Evolutionary conservation across 257 asterid genomes (phyloP), one percentile per base, ranked within the genome.

Genomic region (Jaltomata sinuosa): DNA sequence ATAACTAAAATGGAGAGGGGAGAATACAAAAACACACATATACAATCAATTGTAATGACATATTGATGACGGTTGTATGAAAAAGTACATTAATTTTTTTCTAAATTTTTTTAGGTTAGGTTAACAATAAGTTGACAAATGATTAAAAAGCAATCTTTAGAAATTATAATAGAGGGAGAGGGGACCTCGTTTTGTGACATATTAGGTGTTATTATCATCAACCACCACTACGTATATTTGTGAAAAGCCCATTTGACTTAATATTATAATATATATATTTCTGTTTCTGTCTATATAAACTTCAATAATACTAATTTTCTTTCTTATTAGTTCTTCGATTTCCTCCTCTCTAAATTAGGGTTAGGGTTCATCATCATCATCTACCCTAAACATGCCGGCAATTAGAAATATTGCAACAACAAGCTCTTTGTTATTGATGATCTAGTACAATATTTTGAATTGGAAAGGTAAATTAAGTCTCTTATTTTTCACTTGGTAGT

Each of bases 71-170:
- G 40, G 61, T 2, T 38, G 25, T 47, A 76, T 47, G 49, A 77
- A 77, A 47, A 49, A 27, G 29, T 19, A 47, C 29, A 49, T 77
- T 77, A 34, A 19, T 34, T n/a, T n/a, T n/a, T n/a, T n/a, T n/a
- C n/a, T n/a, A n/a, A n/a, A n/a, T n/a, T n/a, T n/a, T n/a, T n/a
- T n/a, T 76, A 77, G 62, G 27, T 77, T 77, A 77, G 82, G 82
- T 77, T 77, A 77, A 9, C 82, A 49, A 77, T 29, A 77, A 77
- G 82, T 77, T 77, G 82, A 77, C 82, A 77, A 77, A 77, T 77
- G 45, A 77, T 27, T 77, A 47, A 27, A 49, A 77, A 49, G 45
- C 82, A 29, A 76, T 27, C 25, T 47, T 72, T 8, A 11, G 57
- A 27, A 77, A 77, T 77, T 27, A 77, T 77, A 77, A 77, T 27